These are phyloP conservation scores for Penicillium odoratum DNA, from an alignment of 495 filamentous ascomycete species.

Conservation along the genomic window DNA sequence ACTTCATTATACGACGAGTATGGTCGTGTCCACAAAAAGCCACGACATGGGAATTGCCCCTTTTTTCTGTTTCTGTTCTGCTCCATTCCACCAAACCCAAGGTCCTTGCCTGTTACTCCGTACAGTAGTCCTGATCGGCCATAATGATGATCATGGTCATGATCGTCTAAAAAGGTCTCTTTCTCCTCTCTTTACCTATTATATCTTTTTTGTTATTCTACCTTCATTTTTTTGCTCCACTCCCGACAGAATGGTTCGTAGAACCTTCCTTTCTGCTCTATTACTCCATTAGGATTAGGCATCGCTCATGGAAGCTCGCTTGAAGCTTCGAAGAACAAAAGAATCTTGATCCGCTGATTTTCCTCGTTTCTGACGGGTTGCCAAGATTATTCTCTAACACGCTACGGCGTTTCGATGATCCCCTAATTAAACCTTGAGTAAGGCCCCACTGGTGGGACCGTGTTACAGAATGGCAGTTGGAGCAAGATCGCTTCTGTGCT, in stretches of 20 bases:
- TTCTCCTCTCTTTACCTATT: neutral
- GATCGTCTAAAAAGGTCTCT: neutral
- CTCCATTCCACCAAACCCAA: neutral
- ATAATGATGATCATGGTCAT: neutral
- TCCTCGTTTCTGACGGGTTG: constrained; percentile 18
- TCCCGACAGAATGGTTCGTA: constrained; percentile 5
- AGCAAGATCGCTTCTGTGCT: constrained; percentile 18
- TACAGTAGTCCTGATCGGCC: neutral
- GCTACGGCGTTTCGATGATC: constrained; percentile 40
- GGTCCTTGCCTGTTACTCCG: neutral
- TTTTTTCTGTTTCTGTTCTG: neutral
- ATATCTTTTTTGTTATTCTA: neutral
- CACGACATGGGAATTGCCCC: constrained; percentile 11
- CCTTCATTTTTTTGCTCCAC: constrained; percentile 1
- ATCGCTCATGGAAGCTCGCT: constrained; percentile 23
- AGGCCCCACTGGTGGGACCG: constrained; percentile 24
- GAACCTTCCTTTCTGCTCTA: constrained; percentile 21
- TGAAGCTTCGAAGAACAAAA: constrained; percentile 25
- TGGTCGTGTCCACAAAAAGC: constrained; percentile 10
- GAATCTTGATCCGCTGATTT: constrained; percentile 21
- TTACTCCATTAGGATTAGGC: constrained; percentile 10
- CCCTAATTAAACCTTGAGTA: constrained; percentile 49
- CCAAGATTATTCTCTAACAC: constrained; percentile 38
- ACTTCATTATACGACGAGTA: neutral
- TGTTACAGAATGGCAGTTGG: constrained; percentile 21